Evolutionary conservation across 768 basidiomycete species (phyloP).

Genomic region (Cystobasidiopsis lactophilus): DNA sequence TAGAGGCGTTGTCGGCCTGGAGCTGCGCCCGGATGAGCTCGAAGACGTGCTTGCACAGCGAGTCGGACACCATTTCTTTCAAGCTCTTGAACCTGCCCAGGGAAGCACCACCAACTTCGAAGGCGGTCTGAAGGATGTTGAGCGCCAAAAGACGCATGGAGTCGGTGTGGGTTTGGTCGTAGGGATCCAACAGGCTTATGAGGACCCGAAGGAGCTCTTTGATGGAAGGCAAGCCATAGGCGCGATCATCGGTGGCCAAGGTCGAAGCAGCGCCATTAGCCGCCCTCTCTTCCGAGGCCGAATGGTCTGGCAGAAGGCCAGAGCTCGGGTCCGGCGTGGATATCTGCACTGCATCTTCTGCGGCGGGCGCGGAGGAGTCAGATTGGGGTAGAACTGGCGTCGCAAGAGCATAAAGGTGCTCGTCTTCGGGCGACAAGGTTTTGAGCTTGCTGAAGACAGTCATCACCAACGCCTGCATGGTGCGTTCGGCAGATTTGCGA

Average conservation of each 20-base stretch:
- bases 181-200: slow-evolving; percentile 83
- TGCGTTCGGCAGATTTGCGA: slow-evolving; percentile 63
- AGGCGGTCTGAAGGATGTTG: slow-evolving; percentile 60
- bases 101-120: slow-evolving; percentile 57
- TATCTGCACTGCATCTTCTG: not conserved
- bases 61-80: slow-evolving; percentile 52
- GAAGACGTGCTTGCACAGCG: slow-evolving; percentile 89
- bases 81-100: slow-evolving; percentile 62
- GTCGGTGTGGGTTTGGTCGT: slow-evolving; percentile 84
- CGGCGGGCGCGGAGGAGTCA: not conserved
- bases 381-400: no score
- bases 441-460: slow-evolving; percentile 50
- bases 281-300: no score
- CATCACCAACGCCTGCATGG: slow-evolving; percentile 69
- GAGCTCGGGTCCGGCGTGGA: slow-evolving; percentile 18
- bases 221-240: slow-evolving; percentile 78
- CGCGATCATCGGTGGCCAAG: not conserved
- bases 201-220: slow-evolving; percentile 81
- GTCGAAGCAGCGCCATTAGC: slow-evolving; percentile 7
- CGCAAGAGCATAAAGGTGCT: not conserved
- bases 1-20: not conserved
- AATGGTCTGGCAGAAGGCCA: slow-evolving; percentile 10
- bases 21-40: slow-evolving; percentile 27
- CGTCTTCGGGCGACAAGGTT: slow-evolving; percentile 8
- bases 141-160: slow-evolving; percentile 78